These are phyloP conservation scores for Escovopsis sp. DNA, from an alignment of 2,329 filamentous ascomycete species.

Conservation along the genomic window DNA sequence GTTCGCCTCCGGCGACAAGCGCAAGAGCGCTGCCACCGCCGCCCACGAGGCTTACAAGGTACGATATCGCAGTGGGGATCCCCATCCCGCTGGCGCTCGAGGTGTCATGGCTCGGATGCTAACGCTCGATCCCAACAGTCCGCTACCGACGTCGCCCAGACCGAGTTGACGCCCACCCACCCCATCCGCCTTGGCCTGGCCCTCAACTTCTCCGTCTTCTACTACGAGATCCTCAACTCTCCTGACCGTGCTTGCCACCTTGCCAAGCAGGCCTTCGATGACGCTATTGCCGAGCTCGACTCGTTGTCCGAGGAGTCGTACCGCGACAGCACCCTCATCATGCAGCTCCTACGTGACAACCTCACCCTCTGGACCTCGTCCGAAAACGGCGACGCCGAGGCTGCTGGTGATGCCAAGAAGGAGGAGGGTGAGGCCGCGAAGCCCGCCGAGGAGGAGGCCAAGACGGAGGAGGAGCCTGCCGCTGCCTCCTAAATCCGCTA, in stretches of 20 bases:
- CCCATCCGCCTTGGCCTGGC: constrained; percentile 95
- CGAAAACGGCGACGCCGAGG: constrained; percentile 67
- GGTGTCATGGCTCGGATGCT: not conserved
- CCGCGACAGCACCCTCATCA: constrained; percentile 97
- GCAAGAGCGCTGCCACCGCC: constrained; percentile 73
- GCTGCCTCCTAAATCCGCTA: constrained; percentile 37
- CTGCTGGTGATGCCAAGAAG: constrained; percentile 38
- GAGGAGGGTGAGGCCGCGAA: constrained; percentile 37
- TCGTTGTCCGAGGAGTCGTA: constrained; percentile 96
- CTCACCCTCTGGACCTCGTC: constrained; percentile 96
- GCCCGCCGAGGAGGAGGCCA: no score
- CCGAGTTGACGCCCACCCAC: constrained; percentile 91
- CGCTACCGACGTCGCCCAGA: constrained; percentile 96
- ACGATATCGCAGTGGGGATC: constrained; percentile 15
- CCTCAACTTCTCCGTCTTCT: constrained; percentile 98
- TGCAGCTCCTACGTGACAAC: constrained; percentile 98
- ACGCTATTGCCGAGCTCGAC: constrained; percentile 97
- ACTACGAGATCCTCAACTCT: constrained; percentile 98
- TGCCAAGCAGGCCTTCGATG: constrained; percentile 97
- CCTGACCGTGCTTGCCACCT: constrained; percentile 95
- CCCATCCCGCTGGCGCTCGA: not conserved
- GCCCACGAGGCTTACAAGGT: constrained; percentile 98
- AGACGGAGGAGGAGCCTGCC: constrained; percentile 29
- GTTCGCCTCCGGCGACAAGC: constrained; percentile 86
- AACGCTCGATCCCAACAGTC: constrained; percentile 40